Percentiles rank a stretch among this genome's conserved stretches.
phyloP scores from a whole-genome alignment of 352 stramenopile genomes.

The Plasmopara muralis region DNA sequence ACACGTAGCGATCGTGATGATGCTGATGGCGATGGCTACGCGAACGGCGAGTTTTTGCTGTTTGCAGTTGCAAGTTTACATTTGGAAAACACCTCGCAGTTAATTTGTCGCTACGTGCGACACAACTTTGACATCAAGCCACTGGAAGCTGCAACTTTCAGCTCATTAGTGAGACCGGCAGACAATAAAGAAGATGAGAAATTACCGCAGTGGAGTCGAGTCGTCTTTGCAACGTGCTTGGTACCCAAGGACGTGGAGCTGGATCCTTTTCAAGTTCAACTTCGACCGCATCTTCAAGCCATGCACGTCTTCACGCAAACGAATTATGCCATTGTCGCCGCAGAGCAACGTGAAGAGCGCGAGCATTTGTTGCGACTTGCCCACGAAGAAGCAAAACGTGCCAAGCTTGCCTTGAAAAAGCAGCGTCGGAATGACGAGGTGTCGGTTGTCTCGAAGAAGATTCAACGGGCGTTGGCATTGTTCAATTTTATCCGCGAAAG shows the following conservation, averaged over 20 bases:
- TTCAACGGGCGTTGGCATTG: conserved; percentile 47
- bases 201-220: conserved; percentile 13
- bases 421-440: conserved; percentile 24
- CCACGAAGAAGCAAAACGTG: conserved; percentile 48
- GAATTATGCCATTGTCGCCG: conserved; percentile 35
- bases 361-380: conserved; percentile 40
- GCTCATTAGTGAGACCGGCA: conserved; percentile 9
- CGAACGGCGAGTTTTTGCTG: conserved; percentile 46
- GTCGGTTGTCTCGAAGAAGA: conserved; percentile 40
- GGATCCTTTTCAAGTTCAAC: conserved; percentile 49
- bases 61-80: conserved; percentile 64
- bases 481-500: conserved; percentile 55
- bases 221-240: conserved; percentile 25
- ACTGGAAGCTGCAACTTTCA: conserved; percentile 16
- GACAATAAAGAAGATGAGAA: conserved; percentile 16
- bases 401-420: conserved; percentile 39
- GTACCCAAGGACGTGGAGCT: conserved; percentile 38
- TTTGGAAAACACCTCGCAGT: conserved; percentile 40
- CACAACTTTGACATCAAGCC: conserved; percentile 66
- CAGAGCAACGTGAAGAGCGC: conserved; percentile 43
- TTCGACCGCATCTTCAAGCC: conserved; percentile 45
- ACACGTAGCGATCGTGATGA: conserved; percentile 4
- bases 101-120: conserved; percentile 59
- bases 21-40: conserved; percentile 1
- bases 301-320: conserved; percentile 44